Base-by-base conservation (phyloP, 2,329 filamentous ascomycete species). In the Lachnum nothofagi region DNA sequence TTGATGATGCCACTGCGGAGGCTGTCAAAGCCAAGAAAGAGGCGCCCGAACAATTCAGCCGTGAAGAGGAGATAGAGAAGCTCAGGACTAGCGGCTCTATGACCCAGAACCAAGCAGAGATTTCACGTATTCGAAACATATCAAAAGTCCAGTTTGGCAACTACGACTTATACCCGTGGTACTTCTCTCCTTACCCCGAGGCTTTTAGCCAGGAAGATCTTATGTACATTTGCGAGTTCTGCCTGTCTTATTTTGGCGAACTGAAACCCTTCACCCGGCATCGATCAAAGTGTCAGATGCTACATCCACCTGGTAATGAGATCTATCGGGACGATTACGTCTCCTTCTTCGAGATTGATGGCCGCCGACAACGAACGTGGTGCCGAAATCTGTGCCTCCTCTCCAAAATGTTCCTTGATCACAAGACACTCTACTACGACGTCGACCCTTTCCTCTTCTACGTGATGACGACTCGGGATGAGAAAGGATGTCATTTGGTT, bases 371-470 rank as follows among this genome's bases (percentile, higher is more conserved):
- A 65, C 81, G 91, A 3, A 95, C 91, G 1, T 98, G 93, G 83
- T 98, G 93, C 63, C 86, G 94, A 44, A 98, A 98, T 60, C 77
- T 98, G 4, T 98, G 93, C 67, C 74, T 98, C 8, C 75, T 98
- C 14, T 93, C 86, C 19, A 98, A 98, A 64, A 88, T 97, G 71
- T 98, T 98, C 65, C 77, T 98, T 31, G 93, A 95, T 58, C 94
- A 96, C 68, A 98, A 98, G 70, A 97, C 93, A 4, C 81, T 98
- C 6, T 98, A 96, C 73, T 98, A 98, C 72, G 93, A 98, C 61
- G 93, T 98, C n/a, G 93, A 98, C 56, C 93, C 93, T 0, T 98
- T 98, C 65, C 72, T 98, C 29, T 98, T 98, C 73, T 98, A 98
- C 70, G 91, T 95, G 67, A 96, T 98, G 91, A 88, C 88, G 22